phyloP scores from a whole-genome alignment of 352 stramenopile species.

The Pythium dissotocum region DNA sequence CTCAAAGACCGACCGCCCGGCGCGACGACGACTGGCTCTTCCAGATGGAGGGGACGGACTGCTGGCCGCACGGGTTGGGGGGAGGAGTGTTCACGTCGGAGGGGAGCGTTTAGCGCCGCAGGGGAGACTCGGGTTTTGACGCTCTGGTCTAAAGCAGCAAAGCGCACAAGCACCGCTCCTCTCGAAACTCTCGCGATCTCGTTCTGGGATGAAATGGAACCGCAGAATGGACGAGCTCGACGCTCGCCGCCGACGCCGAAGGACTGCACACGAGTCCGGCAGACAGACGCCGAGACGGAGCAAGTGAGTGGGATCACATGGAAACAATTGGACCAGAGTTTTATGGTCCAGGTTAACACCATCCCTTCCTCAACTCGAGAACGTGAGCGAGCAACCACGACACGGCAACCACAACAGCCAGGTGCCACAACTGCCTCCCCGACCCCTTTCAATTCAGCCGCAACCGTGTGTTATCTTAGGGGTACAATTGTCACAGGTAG shows the following conservation, averaged over 20 bases:
- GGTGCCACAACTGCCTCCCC: background rate
- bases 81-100: background rate
- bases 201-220: background rate
- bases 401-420: slow-evolving; percentile 2
- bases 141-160: background rate
- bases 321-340: background rate
- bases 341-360: slow-evolving; percentile 1
- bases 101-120: no score
- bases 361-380: background rate
- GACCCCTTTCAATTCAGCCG: slow-evolving; percentile 4
- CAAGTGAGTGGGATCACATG: slow-evolving; percentile 26
- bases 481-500: slow-evolving; percentile 1
- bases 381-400: background rate
- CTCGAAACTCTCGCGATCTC: background rate
- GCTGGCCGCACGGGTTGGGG: slow-evolving; percentile 1
- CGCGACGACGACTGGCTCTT: slow-evolving; percentile 4
- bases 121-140: background rate
- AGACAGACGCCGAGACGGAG: slow-evolving; percentile 19
- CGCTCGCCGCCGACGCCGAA: background rate
- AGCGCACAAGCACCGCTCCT: background rate
- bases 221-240: slow-evolving; percentile 12
- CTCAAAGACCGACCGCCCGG: background rate
- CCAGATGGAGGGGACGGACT: background rate
- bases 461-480: background rate
- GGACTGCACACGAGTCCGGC: slow-evolving; percentile 10